These are phyloP conservation scores for Salvia sclarea DNA, from an alignment of 305 asterid species.

Conservation along the genomic window DNA sequence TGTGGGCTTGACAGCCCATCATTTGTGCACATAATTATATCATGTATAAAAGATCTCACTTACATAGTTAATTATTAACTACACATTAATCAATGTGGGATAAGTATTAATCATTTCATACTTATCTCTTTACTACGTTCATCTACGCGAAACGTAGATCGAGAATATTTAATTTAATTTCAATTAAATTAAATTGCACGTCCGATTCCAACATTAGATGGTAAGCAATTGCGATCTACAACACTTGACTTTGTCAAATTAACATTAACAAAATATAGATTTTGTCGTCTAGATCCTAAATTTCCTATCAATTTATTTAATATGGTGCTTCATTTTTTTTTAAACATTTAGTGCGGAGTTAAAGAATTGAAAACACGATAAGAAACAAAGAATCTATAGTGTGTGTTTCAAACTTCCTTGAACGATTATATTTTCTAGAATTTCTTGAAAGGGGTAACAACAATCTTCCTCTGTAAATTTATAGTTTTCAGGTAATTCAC, in stretches of 20 bases:
- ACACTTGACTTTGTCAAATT: conserved; percentile 12
- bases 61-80: too few relatives aligned
- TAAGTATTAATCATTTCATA: too few relatives aligned
- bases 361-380: background rate
- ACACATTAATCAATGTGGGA: too few relatives aligned
- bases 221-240: background rate
- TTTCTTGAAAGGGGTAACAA: conserved; percentile 10
- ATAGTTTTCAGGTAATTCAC: conserved; percentile 27
- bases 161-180: too few relatives aligned
- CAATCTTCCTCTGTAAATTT: conserved; percentile 22
- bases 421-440: background rate
- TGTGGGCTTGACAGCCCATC: too few relatives aligned
- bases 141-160: too few relatives aligned
- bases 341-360: background rate
- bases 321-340: background rate
- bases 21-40: too few relatives aligned
- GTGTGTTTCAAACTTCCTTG: background rate
- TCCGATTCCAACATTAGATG: too few relatives aligned
- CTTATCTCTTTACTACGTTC: too few relatives aligned
- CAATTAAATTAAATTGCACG: too few relatives aligned
- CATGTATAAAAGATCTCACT: too few relatives aligned
- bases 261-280: conserved; percentile 16
- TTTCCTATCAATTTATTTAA: background rate
- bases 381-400: background rate
- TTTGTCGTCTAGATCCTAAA: conserved; percentile 13